Conservation (phyloP, 495 filamentous ascomycete genomes). For the Talaromyces adpressus region DNA sequence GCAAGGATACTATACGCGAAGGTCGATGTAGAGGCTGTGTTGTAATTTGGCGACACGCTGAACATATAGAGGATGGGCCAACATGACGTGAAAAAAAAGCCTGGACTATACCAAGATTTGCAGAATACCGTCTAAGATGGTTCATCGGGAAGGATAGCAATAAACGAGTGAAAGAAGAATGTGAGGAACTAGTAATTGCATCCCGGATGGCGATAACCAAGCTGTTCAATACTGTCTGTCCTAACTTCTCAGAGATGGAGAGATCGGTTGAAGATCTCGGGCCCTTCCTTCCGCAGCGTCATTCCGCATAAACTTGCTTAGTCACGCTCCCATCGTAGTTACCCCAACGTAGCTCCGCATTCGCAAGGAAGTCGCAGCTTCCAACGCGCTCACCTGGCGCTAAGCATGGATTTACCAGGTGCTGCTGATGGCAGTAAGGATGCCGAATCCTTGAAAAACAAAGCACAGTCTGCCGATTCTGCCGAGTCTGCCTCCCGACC, state of each 20-base stretch:
- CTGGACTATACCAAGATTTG: neutral
- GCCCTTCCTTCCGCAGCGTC: neutral
- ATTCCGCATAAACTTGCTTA: conserved; percentile 1
- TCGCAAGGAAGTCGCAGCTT: neutral
- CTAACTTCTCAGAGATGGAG: neutral
- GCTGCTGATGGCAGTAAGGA: neutral
- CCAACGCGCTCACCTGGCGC: conserved; percentile 2
- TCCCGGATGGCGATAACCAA: neutral
- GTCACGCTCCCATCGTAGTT: neutral
- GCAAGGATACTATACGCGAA: conserved; percentile 32
- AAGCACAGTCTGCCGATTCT: conserved; percentile 9
- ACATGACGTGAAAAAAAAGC: conserved; percentile 22
- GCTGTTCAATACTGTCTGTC: neutral
- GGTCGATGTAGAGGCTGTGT: conserved; percentile 22
- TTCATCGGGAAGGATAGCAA: neutral
- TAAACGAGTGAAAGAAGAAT: neutral
- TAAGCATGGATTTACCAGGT: conserved; percentile 4
- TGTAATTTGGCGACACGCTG: conserved; percentile 21
- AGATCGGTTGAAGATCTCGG: neutral
- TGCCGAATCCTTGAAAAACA: neutral
- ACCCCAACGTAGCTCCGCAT: conserved; percentile 2
- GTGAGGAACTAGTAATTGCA: neutral
- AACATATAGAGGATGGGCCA: conserved; percentile 27
- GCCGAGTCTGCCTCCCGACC: conserved; percentile 15
- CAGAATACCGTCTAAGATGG: neutral